These are phyloP conservation scores for Cercospora sp. DNA, from an alignment of 2,329 filamentous ascomycete genomes.

Conservation along the genomic window DNA sequence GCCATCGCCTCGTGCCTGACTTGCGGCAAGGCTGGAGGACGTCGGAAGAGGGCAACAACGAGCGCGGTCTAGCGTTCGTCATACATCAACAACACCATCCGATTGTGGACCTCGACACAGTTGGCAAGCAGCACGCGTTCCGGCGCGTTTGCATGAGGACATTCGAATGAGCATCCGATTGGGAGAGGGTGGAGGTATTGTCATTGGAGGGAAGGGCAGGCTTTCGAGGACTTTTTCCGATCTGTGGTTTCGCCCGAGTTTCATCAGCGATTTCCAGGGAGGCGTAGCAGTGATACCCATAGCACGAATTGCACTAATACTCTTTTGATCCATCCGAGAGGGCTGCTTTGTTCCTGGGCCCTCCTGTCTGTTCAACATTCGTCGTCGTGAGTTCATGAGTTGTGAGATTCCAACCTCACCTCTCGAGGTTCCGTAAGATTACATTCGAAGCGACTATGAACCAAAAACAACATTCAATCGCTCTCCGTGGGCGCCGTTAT, in stretches of 20 bases:
- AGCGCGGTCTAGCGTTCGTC: slow-evolving; percentile 38
- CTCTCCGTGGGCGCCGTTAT: slow-evolving; percentile 29
- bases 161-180: not conserved
- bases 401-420: not conserved
- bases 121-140: not conserved
- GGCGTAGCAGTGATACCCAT: slow-evolving; percentile 29
- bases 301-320: slow-evolving; percentile 18
- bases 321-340: slow-evolving; percentile 9
- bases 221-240: slow-evolving; percentile 3
- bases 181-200: not conserved
- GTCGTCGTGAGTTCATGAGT: not conserved
- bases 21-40: slow-evolving; percentile 48
- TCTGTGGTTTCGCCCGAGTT: not conserved
- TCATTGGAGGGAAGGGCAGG: slow-evolving; percentile 3
- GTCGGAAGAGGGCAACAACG: slow-evolving; percentile 40
- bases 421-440: slow-evolving; percentile 19
- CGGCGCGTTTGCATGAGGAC: slow-evolving; percentile 1
- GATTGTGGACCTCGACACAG: not conserved
- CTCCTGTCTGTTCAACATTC: not conserved
- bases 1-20: slow-evolving; percentile 53
- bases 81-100: not conserved
- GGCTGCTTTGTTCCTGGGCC: not conserved
- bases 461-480: slow-evolving; percentile 22
- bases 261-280: slow-evolving; percentile 1
- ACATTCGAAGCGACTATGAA: slow-evolving; percentile 22